A percentile compares a stretch with the other conserved stretches of the same genome.
phyloP scores from a whole-genome alignment of 2,329 filamentous ascomycete species.

The Paraconiothyrium brasiliense region DNA sequence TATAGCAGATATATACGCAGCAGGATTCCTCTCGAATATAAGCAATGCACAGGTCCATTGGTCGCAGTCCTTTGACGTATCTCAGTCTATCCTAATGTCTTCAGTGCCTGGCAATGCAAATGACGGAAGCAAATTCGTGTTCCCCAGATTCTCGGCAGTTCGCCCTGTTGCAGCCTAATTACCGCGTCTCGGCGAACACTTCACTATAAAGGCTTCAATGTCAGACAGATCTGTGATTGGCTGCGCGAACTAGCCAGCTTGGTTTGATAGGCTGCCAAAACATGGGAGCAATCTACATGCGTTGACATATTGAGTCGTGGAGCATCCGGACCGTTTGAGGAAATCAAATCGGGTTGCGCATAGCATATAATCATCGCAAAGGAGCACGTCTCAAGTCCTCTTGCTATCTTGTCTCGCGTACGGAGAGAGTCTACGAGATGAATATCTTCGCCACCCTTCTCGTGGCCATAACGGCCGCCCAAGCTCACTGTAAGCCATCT shows the following conservation, averaged over 20 bases:
- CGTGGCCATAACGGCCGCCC: slow-evolving; percentile 28
- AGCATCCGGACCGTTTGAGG: background rate
- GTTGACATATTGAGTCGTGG: background rate
- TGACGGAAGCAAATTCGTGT: slow-evolving; percentile 7
- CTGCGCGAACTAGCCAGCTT: background rate
- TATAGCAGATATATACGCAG: too few species aligned
- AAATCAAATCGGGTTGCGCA: background rate
- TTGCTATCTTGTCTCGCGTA: background rate
- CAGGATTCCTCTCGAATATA: too few species aligned
- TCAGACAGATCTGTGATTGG: background rate
- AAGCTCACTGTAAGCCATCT: slow-evolving; percentile 35
- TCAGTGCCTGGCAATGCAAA: background rate
- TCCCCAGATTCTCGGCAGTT: slow-evolving; percentile 19
- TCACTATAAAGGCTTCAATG: background rate
- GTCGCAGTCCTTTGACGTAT: too few species aligned
- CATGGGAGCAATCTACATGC: background rate
- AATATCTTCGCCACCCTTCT: slow-evolving; percentile 27
- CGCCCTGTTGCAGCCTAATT: slow-evolving; percentile 19
- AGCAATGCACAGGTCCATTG: too few species aligned
- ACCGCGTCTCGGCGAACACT: slow-evolving; percentile 1
- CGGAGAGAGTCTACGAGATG: slow-evolving; percentile 22
- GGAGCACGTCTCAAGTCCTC: background rate
- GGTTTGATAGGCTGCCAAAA: background rate
- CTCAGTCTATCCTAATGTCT: too few species aligned
- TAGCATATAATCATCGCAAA: background rate